Evolutionary conservation across 345 rosid species (phyloP).

Genomic region (Dipteronia sinensis): DNA sequence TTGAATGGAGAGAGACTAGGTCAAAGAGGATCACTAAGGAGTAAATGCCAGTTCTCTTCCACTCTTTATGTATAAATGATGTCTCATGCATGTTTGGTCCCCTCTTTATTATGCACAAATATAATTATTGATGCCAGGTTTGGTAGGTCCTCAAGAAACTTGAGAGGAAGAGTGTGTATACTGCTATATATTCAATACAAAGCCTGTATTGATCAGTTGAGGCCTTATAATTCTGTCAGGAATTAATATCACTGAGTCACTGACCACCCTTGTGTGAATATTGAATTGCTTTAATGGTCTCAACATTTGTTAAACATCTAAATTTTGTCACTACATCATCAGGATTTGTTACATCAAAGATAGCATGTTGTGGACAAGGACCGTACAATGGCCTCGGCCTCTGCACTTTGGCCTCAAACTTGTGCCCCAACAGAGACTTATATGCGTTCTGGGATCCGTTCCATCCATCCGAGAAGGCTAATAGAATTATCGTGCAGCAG

Average conservation of each 20-base stretch:
- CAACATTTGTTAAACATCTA: not conserved
- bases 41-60: slow-evolving; percentile 15
- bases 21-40: slow-evolving; percentile 14
- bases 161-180: too few species aligned
- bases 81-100: slow-evolving; percentile 2
- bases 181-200: not conserved
- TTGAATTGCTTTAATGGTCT: not conserved
- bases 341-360: slow-evolving; percentile 48
- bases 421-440: slow-evolving; percentile 42
- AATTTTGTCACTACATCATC: not conserved
- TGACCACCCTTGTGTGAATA: not conserved
- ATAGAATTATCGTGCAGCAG: slow-evolving; percentile 31
- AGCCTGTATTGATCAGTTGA: too few species aligned
- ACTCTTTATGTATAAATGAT: not conserved
- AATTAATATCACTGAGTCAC: too few species aligned
- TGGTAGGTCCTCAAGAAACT: not conserved
- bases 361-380: slow-evolving; percentile 55
- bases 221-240: not conserved
- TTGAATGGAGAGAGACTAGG: not conserved
- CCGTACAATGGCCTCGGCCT: slow-evolving; percentile 46
- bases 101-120: not conserved
- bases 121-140: slow-evolving; percentile 7
- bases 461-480: slow-evolving; percentile 47
- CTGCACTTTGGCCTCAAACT: slow-evolving; percentile 34
- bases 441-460: slow-evolving; percentile 52